Conservation (phyloP, 2,329 filamentous ascomycete species). For the Trichoderma asperellum region DNA sequence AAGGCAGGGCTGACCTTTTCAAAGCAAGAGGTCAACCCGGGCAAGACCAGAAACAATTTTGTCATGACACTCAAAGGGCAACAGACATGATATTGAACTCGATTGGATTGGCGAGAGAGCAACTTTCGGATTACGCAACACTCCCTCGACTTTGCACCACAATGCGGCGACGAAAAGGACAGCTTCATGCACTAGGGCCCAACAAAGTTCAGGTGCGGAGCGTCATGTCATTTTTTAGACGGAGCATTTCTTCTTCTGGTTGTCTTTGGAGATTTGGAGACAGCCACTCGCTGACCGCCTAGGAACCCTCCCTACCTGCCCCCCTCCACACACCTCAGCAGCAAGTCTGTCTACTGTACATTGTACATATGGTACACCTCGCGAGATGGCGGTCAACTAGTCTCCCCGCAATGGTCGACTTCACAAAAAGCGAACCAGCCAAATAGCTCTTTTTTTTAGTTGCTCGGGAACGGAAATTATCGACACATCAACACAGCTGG, state of each 20-base stretch:
- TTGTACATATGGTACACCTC: background rate
- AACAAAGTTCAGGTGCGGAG: constrained; percentile 30
- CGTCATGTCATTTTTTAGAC: background rate
- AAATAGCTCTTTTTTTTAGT: background rate
- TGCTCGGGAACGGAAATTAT: constrained; percentile 1
- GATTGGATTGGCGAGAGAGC: background rate
- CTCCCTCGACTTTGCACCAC: background rate
- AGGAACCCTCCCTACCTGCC: constrained; percentile 12
- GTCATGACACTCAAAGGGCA: constrained; percentile 66
- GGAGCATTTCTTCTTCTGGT: background rate
- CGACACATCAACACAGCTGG: constrained; percentile 10
- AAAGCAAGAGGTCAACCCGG: constrained; percentile 79
- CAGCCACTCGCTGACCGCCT: constrained; percentile 24
- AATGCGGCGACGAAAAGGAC: background rate
- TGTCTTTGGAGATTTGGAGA: constrained; percentile 12
- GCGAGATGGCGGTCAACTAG: constrained; percentile 27
- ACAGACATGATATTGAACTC: constrained; percentile 8
- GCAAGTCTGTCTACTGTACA: background rate
- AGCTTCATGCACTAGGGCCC: constrained; percentile 37
- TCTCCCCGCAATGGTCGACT: constrained; percentile 10
- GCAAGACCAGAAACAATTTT: constrained; percentile 85
- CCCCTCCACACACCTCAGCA: constrained; percentile 13
- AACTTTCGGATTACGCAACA: background rate
- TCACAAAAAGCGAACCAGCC: constrained; percentile 20
- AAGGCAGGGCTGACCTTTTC: constrained; percentile 34